Evolutionary conservation across 768 basidiomycete species (phyloP).

Genomic region (Austroboletus festivus): DNA sequence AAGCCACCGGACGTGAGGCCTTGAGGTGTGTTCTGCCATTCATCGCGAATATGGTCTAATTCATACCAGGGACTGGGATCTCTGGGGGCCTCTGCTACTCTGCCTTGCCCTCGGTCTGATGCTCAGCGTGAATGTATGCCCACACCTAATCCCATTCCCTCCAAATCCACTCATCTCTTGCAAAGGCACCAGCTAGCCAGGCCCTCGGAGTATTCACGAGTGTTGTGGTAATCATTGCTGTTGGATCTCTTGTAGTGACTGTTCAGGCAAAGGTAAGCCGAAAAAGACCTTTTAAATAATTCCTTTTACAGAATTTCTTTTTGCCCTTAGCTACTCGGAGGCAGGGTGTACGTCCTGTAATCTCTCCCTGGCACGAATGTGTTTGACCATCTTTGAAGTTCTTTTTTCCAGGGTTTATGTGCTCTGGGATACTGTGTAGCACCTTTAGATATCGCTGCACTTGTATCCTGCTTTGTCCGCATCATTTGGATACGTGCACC

Average conservation of each 20-base stretch:
- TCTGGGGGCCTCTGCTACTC: slow-evolving; percentile 92
- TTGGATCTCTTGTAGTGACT: slow-evolving; percentile 89
- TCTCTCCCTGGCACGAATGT: not conserved
- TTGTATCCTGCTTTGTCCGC: slow-evolving; percentile 82
- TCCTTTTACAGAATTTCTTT: not conserved
- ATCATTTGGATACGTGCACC: slow-evolving; percentile 86
- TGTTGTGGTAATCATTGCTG: slow-evolving; percentile 88
- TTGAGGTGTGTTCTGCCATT: slow-evolving; percentile 49
- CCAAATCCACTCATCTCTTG: not conserved
- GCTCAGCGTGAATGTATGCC: slow-evolving; percentile 80
- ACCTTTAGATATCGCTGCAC: slow-evolving; percentile 85
- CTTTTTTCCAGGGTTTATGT: slow-evolving; percentile 95
- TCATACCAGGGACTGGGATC: slow-evolving; percentile 83
- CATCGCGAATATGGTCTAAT: slow-evolving; percentile 3
- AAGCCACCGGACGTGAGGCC: slow-evolving; percentile 72
- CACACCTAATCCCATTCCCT: not conserved
- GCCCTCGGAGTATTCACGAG: slow-evolving; percentile 88
- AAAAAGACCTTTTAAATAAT: not conserved
- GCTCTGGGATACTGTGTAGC: slow-evolving; percentile 95
- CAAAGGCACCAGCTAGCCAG: slow-evolving; percentile 78
- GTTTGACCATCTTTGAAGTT: slow-evolving; percentile 42
- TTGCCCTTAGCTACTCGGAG: slow-evolving; percentile 63
- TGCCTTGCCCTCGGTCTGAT: slow-evolving; percentile 79
- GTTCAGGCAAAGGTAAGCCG: slow-evolving; percentile 85
- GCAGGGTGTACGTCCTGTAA: slow-evolving; percentile 61